Conservation (phyloP, 1,139 yeast species). For the Blastobotrys persicus region DNA sequence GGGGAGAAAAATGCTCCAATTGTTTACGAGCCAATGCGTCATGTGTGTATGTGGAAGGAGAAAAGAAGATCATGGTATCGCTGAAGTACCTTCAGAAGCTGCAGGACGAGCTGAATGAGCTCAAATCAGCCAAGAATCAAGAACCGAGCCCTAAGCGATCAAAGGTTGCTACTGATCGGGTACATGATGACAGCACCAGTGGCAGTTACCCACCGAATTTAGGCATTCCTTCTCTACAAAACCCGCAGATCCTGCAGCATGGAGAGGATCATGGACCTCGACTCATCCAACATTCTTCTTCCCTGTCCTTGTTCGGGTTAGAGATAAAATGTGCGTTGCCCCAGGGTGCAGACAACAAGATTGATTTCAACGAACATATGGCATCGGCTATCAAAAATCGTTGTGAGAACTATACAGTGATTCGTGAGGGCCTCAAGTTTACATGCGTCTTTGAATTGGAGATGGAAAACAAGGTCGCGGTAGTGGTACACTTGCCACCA, state of each 20-base stretch:
- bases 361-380: conserved; percentile 18
- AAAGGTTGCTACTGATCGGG: neutral
- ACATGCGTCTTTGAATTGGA: conserved; percentile 3
- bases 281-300: conserved; percentile 22
- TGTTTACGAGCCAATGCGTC: conserved; percentile 57
- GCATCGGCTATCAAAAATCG: neutral
- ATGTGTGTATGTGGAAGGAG: conserved; percentile 78
- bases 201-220: neutral
- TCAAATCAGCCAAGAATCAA: conserved; percentile 8
- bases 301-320: conserved; percentile 24
- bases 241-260: neutral
- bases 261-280: neutral
- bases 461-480: conserved; percentile 1
- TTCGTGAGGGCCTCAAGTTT: conserved; percentile 14
- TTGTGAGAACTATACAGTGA: conserved; percentile 13
- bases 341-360: conserved; percentile 18
- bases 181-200: too few species aligned
- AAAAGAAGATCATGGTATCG: conserved; percentile 73
- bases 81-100: conserved; percentile 67
- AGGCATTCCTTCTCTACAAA: neutral
- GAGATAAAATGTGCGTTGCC: conserved; percentile 24
- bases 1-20: conserved; percentile 72
- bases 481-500: conserved; percentile 52
- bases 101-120: conserved; percentile 51
- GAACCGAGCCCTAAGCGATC: neutral